These are phyloP conservation scores for Puya raimondii DNA, from an alignment of 176 grass and related monocot genomes.

Conservation along the genomic window DNA sequence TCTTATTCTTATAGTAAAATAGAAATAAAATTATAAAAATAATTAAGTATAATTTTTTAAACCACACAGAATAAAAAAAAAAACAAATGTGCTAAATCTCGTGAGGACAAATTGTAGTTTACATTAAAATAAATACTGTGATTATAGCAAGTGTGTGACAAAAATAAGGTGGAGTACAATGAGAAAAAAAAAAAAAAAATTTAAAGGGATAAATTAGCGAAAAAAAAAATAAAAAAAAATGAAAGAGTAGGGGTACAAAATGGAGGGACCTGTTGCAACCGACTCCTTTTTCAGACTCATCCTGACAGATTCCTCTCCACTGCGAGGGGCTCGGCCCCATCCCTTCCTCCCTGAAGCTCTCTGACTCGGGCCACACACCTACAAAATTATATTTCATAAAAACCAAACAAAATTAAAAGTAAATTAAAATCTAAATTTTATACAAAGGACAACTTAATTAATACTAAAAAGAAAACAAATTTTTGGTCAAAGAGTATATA, in stretches of 20 bases:
- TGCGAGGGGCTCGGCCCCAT: slow-evolving; percentile 50
- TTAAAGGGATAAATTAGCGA: not conserved
- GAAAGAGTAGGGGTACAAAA: not conserved
- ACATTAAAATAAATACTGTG: no score
- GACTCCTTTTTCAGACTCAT: slow-evolving; percentile 41
- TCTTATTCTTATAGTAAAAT: no score
- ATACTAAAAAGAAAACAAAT: not conserved
- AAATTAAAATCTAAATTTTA: not conserved
- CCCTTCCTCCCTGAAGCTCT: slow-evolving; percentile 82
- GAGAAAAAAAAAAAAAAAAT: not conserved
- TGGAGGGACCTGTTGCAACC: slow-evolving; percentile 69
- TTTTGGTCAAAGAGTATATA: no score
- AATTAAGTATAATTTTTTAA: no score
- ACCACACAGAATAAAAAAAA: no score
- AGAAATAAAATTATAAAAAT: no score
- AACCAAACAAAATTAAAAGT: not conserved
- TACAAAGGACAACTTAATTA: slow-evolving; percentile 8
- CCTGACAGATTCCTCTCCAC: slow-evolving; percentile 83
- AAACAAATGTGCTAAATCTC: no score
- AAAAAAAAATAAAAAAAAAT: not conserved
- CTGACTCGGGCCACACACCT: slow-evolving; percentile 95
- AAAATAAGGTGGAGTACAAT: not conserved
- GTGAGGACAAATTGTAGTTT: no score
- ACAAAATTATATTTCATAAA: slow-evolving; percentile 9
- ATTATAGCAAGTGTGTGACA: no score